Conservation (phyloP, 345 rosid genomes). For the Linum usitatissimum region DNA sequence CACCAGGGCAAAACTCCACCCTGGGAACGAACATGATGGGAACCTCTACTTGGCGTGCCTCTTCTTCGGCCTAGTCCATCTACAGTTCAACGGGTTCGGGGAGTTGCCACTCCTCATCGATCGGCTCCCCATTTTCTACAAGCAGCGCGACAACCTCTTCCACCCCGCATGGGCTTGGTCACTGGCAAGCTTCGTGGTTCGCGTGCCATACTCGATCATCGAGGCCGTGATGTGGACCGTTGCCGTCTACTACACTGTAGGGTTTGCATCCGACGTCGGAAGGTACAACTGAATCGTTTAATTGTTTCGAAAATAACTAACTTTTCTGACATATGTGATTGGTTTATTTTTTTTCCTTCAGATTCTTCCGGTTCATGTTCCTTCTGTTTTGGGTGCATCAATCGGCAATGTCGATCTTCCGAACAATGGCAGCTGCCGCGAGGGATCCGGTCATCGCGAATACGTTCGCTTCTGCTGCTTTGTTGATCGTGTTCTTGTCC, state of each 20-base stretch:
- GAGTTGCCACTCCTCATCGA: conserved; percentile 39
- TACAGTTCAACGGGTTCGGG: conserved; percentile 39
- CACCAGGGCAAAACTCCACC: neutral
- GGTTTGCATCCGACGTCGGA: conserved; percentile 58
- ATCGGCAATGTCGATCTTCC: conserved; percentile 59
- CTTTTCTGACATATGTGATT: neutral
- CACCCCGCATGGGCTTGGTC: conserved; percentile 71
- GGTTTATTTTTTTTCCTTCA: conserved; percentile 8
- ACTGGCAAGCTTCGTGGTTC: conserved; percentile 40
- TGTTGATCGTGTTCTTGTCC: conserved; percentile 34
- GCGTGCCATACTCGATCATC: conserved; percentile 42
- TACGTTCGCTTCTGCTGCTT: conserved; percentile 32
- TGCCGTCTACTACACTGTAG: conserved; percentile 66
- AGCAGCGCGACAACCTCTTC: conserved; percentile 44
- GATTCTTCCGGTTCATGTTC: conserved; percentile 61
- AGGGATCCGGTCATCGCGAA: conserved; percentile 35
- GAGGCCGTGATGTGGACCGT: conserved; percentile 49
- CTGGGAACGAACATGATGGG: conserved; percentile 35
- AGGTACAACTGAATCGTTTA: conserved; percentile 26
- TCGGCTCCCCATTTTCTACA: conserved; percentile 47
- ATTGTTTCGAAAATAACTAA: too few species aligned
- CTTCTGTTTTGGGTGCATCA: conserved; percentile 49
- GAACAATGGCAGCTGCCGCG: conserved; percentile 33
- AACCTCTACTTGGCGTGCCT: conserved; percentile 42
- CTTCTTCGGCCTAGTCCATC: conserved; percentile 33